Evolutionary conservation across 2,329 filamentous ascomycete genomes (phyloP), one percentile per base, ranked within the genome.

Genomic region (Lasiodiplodia theobromae): DNA sequence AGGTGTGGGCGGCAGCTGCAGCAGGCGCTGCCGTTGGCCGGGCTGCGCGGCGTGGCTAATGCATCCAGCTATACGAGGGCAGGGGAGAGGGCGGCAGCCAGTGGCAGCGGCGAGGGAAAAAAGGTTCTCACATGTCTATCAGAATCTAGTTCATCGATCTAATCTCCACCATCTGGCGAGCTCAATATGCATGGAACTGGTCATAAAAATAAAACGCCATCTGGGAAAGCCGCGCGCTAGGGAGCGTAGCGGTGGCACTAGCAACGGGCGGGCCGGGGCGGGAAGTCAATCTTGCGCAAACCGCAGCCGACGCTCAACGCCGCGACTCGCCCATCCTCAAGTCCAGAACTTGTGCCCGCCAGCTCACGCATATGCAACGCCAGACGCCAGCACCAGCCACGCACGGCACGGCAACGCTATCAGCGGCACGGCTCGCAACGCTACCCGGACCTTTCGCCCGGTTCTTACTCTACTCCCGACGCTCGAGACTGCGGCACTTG

Each of bases 251-350:
- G 44, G 38, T 12, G 40, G 18, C 60, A 28, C 47, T 52, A 64
- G 47, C 31, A 25, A 28, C 60, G 47, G 58, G 60, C 60, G 60
- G 60, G n/a, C 60, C 44, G 60, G 60, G 37, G 60, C 60, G 60
- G 60, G 60, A 64, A 64, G 60, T 64, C 60, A 64, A 64, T 64
- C 60, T 52, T 64, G 60, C 60, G 47, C 60, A 52, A 64, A 52
- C 21, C 16, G 21, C 25, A 10, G 23, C 31, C 54, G 21, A 44
- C 18, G 25, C 23, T 38, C 25, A 5, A 23, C n/a, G 10, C 21
- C 56, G 16, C 34, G 16, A 23, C 37, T 31, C 18, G 23, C 31
- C 23, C 47, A 8, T 8, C 47, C 47, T 25, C 52, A n/a, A 31
- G 28, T n/a, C 52, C 7, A 34, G 31, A 34, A 34, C 31, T 31